phyloP scores from a whole-genome alignment of 371 early-diverging fungal species.

The Blyttiomyces sp. region DNA sequence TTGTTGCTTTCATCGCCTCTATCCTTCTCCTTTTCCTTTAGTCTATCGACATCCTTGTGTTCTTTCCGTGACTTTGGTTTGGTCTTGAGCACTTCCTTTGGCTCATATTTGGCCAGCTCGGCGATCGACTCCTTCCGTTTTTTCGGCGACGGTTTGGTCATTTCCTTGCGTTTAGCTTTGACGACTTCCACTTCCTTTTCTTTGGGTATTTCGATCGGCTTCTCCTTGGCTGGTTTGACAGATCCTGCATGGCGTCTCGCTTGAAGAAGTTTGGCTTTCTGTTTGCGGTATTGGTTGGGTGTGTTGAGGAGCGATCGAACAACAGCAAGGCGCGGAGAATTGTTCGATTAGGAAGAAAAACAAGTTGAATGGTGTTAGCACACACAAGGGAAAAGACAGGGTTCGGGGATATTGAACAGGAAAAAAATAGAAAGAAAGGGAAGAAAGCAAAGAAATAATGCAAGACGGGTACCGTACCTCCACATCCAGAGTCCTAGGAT shows the following conservation, averaged over 20 bases:
- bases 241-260: background rate
- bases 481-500: conserved; percentile 44
- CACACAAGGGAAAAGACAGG: no score
- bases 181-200: background rate
- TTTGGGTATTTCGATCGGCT: background rate
- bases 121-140: conserved; percentile 4
- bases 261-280: background rate
- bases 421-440: background rate
- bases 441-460: background rate
- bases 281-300: no score
- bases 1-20: background rate
- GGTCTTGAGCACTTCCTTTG: no score
- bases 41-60: background rate
- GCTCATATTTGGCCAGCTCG: no score
- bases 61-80: conserved; percentile 7
- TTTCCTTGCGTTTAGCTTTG: conserved; percentile 3
- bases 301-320: no score
- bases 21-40: conserved; percentile 2
- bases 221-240: background rate
- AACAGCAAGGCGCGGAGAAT: no score
- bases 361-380: no score
- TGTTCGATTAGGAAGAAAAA: no score
- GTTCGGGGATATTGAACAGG: no score
- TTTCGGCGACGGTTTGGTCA: conserved; percentile 6
- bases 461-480: background rate